Conservation (phyloP, 129 eudicot species). For the Arctium lappa region DNA sequence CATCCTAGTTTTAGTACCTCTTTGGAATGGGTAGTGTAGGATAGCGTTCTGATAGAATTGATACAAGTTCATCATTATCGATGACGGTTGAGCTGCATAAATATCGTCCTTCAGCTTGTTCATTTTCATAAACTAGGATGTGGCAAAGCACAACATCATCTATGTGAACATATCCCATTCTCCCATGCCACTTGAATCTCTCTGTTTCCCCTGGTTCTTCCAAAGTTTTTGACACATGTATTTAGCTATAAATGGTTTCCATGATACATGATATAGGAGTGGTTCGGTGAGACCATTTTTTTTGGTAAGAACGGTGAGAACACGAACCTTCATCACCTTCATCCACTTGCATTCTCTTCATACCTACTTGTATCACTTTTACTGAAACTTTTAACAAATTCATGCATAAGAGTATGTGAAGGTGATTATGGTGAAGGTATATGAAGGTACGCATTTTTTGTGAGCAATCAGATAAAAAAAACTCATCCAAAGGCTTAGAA, state of each 20-base stretch:
- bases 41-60: constrained; percentile 59
- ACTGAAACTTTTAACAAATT: too few species aligned
- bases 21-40: constrained; percentile 74
- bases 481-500: not conserved
- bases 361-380: too few species aligned
- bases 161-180: constrained; percentile 94
- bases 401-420: too few species aligned
- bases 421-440: too few species aligned
- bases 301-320: too few species aligned
- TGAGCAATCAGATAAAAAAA: not conserved
- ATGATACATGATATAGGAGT: not conserved
- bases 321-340: too few species aligned
- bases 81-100: constrained; percentile 70
- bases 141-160: constrained; percentile 89
- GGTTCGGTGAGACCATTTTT: not conserved
- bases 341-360: too few species aligned
- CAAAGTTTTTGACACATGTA: not conserved
- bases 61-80: constrained; percentile 55
- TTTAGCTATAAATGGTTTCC: not conserved
- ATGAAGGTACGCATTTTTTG: not conserved
- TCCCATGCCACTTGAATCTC: constrained; percentile 73
- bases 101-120: constrained; percentile 71
- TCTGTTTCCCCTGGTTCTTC: constrained; percentile 57
- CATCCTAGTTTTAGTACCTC: constrained; percentile 35
- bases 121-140: constrained; percentile 72